Evolutionary conservation across 345 rosid species (phyloP).

Genomic region (Combretum micranthum): DNA sequence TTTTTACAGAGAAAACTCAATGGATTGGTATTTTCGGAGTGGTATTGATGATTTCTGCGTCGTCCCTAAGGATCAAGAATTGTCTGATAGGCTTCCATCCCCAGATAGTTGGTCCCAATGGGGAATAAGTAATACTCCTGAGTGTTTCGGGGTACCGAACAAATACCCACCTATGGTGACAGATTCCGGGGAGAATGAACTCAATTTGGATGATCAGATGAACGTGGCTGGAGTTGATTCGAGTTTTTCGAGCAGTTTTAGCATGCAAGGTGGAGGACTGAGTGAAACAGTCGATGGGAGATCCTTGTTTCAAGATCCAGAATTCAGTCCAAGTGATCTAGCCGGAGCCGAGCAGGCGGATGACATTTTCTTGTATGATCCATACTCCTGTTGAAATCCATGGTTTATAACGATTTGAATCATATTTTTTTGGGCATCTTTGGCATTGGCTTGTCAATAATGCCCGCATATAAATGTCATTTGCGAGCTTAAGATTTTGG

Average conservation of each 20-base stretch:
- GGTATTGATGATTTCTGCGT: conserved; percentile 27
- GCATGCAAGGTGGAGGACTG: conserved; percentile 14
- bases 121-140: conserved; percentile 24
- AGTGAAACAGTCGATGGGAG: conserved; percentile 18
- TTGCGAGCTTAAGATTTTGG: conserved; percentile 35
- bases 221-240: conserved; percentile 15
- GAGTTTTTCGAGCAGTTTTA: conserved; percentile 15
- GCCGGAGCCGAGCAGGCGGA: conserved; percentile 51
- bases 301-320: conserved; percentile 11
- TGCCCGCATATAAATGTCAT: no score
- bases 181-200: conserved; percentile 6
- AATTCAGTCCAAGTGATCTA: conserved; percentile 32
- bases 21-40: conserved; percentile 39
- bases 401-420: no score
- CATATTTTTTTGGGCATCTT: no score
- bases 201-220: conserved; percentile 11
- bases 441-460: no score
- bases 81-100: conserved; percentile 38
- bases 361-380: conserved; percentile 64
- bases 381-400: no score
- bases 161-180: conserved; percentile 11
- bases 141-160: conserved; percentile 14
- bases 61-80: conserved; percentile 37
- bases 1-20: conserved; percentile 22
- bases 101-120: conserved; percentile 42